Base-by-base conservation (phyloP, 495 filamentous ascomycete species). In the Xylaria sp. region DNA sequence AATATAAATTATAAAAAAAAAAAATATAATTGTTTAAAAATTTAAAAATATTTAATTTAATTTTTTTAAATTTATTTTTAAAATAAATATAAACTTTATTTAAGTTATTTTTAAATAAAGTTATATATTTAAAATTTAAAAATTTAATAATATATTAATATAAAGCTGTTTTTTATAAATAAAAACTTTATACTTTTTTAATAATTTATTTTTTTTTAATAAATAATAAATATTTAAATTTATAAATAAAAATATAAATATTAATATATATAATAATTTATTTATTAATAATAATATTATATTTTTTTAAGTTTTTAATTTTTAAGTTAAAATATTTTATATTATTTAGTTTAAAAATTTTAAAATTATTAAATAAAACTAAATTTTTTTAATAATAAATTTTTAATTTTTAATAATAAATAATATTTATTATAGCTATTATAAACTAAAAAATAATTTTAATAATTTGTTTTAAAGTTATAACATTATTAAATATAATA, bases 51-150 rank as follows among this genome's bases (percentile, higher is more conserved):
- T 53, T 53, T 9, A 53, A 53, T 14, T 53, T 53, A 9, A 7
- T 26, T 53, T 53, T 53, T 53, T 53, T 53, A 53, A 53, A 53
- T 26, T 26, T 26, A 26, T 53, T 53, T 53, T 53, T 26, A 24
- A 53, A 26, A 14, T 26, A 24, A 9, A 24, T 53, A 53, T 53
- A 53, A 26, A 53, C 5, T 26, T 53, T 53, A 26, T 53, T 24
- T 24, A 53, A 9, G 0, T 1, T 2, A 24, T 4, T 26, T 53
- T 53, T 53, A 26, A 53, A 53, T 53, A 53, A 26, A 26, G n/a
- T 12, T 26, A 11, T 53, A 4, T 26, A 12, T 53, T 53, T 53
- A 7, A 53, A 26, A 3, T 53, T 53, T 9, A 24, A 53, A 53
- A 53, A 4, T 21, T 53, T 53, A 7, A 24, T 11, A 26, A 26